Base-by-base conservation (phyloP, 192 early-diverging fungal genomes). In the Haplosporangium gracile region DNA sequence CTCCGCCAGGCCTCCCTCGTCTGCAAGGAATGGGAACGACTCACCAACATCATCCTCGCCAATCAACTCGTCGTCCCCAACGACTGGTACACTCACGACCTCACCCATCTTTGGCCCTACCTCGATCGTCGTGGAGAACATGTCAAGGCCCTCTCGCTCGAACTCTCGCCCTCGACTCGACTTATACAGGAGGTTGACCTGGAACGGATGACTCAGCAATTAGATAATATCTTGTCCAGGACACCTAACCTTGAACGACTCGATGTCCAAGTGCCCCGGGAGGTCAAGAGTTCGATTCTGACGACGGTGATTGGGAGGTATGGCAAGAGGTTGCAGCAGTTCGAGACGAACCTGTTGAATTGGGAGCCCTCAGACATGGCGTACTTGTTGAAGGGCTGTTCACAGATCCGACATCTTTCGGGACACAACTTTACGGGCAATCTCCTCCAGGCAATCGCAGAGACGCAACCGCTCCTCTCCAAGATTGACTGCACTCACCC, bases 341-440 rank as follows among this genome's bases (percentile, higher is more conserved):
- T 86, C 29, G 79, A 86, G 18, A 78, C 75, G 40, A 76, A 81
- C 26, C 47, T 86, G 42, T 65, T 45, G 20, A 42, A 74, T 11
- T 86, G 84, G 84, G 76, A 86, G 18, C 15, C 79, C 6, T 43
- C 36, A 4, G 79, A 86, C 60, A 45, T 86, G 79, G 57, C 45
- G 1, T 9, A 10, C 5, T 72, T 86, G 24, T 51, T 86, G 24
- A 34, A 13, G 15, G 70, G 34, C 4, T 86, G 84, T 32, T 53
- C 79, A 4, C 8, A 51, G 8, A 65, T 86, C 6, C 74, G 70
- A 4, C 45, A 78, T 8, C 16, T 86, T 6, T 57, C 70, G 4
- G 84, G 84, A 11, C 79, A 81, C 68, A 70, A 81, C 72, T 86
- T 86, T 24, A 40, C 79, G 4, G 76, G 79, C 26, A n/a, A 81